These are phyloP conservation scores for Psidium friedrichsthalianum DNA, from an alignment of 345 rosid genomes.

Conservation along the genomic window DNA sequence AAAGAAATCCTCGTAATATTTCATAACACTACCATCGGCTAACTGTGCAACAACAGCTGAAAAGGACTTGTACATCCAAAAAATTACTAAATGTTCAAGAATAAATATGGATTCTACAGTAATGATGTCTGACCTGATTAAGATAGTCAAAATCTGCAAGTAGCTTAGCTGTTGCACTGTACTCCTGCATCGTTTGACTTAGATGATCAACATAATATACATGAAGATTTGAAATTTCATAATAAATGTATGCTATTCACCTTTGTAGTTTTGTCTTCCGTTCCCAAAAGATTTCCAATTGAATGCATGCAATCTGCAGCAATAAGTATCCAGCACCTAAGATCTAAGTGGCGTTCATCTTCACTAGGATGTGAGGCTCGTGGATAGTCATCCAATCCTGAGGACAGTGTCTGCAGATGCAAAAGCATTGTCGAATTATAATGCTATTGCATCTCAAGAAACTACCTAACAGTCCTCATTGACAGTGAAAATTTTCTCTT, in stretches of 20 bases:
- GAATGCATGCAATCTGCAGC: constrained; percentile 83
- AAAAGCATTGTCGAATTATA: constrained; percentile 9
- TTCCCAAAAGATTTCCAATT: constrained; percentile 37
- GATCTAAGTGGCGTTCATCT: constrained; percentile 88
- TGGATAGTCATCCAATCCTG: constrained; percentile 92
- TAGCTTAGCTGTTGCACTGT: constrained; percentile 39
- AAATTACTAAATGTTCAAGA: neutral
- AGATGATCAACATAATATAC: neutral
- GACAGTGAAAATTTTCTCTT: neutral
- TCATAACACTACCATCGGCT: neutral
- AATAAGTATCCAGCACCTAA: constrained; percentile 95
- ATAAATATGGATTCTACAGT: neutral
- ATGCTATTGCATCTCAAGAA: neutral
- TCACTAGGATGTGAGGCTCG: constrained; percentile 90
- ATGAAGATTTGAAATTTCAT: neutral
- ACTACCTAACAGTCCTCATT: neutral
- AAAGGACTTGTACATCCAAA: neutral
- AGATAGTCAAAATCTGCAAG: constrained; percentile 72
- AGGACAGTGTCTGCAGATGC: constrained; percentile 46
- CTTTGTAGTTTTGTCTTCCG: constrained; percentile 22
- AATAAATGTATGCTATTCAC: constrained; percentile 11
- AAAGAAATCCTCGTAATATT: neutral
- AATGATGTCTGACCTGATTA: constrained; percentile 47
- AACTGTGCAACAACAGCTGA: neutral
- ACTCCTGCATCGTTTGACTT: constrained; percentile 39